Conservation (phyloP, 164 flowering plant species). For the Stephania cephalantha region DNA sequence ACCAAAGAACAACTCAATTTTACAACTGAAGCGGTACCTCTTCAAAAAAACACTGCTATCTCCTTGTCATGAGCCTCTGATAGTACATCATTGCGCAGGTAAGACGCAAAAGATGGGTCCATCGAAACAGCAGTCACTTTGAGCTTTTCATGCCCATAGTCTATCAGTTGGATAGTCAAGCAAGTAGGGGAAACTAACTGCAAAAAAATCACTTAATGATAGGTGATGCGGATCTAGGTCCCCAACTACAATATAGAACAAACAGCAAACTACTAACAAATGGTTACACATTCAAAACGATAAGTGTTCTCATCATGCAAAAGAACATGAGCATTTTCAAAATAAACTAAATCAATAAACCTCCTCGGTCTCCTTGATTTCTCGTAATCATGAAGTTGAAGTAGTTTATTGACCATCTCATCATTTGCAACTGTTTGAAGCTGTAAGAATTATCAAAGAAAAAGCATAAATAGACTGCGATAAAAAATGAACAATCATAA, state of each 20-base stretch:
- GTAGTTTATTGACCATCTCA: too few relatives aligned
- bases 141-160: constrained; percentile 67
- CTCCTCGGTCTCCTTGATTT: too few relatives aligned
- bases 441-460: background rate
- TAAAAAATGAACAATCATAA: background rate
- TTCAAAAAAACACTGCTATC: constrained; percentile 52
- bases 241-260: background rate
- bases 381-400: too few relatives aligned
- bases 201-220: constrained; percentile 11
- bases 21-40: constrained; percentile 39
- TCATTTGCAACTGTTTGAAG: too few relatives aligned
- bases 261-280: background rate
- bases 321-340: too few relatives aligned
- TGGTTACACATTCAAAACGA: too few relatives aligned
- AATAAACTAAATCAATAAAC: too few relatives aligned
- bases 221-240: background rate
- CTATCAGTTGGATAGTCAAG: constrained; percentile 84
- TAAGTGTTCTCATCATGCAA: too few relatives aligned
- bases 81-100: constrained; percentile 67
- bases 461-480: background rate
- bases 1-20: background rate
- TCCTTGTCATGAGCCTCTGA: constrained; percentile 43
- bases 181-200: constrained; percentile 57
- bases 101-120: constrained; percentile 75
- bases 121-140: constrained; percentile 67